phyloP scores from a whole-genome alignment of 768 basidiomycete species.

The Lentinula edodes region DNA sequence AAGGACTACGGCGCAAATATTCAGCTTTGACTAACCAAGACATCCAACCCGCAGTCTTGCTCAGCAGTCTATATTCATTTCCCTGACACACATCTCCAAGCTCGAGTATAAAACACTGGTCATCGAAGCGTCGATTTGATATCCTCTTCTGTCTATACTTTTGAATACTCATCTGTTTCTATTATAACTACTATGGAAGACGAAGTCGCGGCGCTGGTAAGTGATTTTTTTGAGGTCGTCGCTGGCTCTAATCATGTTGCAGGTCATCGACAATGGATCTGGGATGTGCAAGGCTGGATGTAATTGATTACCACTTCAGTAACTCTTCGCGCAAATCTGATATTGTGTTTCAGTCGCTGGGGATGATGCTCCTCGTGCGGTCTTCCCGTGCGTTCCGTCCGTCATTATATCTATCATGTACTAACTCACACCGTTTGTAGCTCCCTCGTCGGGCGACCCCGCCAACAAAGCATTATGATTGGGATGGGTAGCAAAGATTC shows the following conservation, averaged over 20 bases:
- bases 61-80: neutral
- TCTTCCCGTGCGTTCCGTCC: constrained; percentile 76
- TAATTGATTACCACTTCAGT: constrained; percentile 35
- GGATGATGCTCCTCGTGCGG: constrained; percentile 89
- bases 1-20: neutral
- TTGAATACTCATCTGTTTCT: neutral
- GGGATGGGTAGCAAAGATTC: constrained; percentile 97
- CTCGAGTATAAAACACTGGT: neutral
- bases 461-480: constrained; percentile 94
- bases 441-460: constrained; percentile 91
- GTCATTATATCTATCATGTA: neutral
- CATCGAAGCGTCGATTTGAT: neutral
- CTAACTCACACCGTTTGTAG: constrained; percentile 25
- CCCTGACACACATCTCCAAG: neutral
- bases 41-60: neutral
- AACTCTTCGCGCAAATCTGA: constrained; percentile 8
- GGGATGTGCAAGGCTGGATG: constrained; percentile 99
- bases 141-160: neutral
- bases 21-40: neutral
- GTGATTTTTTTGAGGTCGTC: constrained; percentile 11
- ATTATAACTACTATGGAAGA: constrained; percentile 44
- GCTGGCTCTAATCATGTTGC: constrained; percentile 4
- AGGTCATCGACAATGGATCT: constrained; percentile 93
- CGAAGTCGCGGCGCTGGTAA: constrained; percentile 54
- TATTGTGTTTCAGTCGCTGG: constrained; percentile 51